Base-by-base conservation (phyloP, 1,284 basidiomycete species). In the Lentinula novae-zelandiae region DNA sequence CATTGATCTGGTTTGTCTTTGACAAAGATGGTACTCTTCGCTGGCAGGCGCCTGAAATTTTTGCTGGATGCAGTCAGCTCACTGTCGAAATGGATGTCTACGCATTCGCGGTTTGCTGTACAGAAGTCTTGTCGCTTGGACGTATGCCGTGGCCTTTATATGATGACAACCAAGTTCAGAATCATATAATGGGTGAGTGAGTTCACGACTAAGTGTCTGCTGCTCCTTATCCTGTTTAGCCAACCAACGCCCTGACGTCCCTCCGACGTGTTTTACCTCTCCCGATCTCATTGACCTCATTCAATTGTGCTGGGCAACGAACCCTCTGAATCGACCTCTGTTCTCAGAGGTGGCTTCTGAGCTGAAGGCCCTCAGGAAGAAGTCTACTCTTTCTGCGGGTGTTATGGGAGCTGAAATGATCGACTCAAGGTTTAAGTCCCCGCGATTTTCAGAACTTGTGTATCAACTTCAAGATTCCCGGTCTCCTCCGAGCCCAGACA, bases 21-120 rank as follows among this genome's bases (percentile, higher is more conserved):
- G 22, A 12, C 42, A 42, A 33, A 84, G 82, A 80, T 67, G 86
- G 84, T 4, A 87, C 83, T 0, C 73, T 88, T 39, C 75, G 87
- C 5, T 92, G 90, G 90, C 85, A 85, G 67, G 81, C 89, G 4
- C 90, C 90, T 1, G 90, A 93, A 70, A 73, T 90, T 31, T 79
- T 92, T 76, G 68, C 70, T 3, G 87, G 84, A 0, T 67, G 71
- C 33, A 75, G 70, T 52, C 71, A 75, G 22, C 70, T 88, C 42
- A 90, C 88, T 0, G 72, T 76, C 2, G 78, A 82, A 60, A 81
- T 82, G 62, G 89, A 92, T 66, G 82, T 90, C 0, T 93, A 91
- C 67, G 82, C 90, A 1, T 93, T 87, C 68, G 84, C 85, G 0
- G 86, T 92, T 49, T 82, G 79, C 50, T 89, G 87, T 63, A 76